phyloP scores from a whole-genome alignment of 768 basidiomycete genomes.

The Suillus spraguei region DNA sequence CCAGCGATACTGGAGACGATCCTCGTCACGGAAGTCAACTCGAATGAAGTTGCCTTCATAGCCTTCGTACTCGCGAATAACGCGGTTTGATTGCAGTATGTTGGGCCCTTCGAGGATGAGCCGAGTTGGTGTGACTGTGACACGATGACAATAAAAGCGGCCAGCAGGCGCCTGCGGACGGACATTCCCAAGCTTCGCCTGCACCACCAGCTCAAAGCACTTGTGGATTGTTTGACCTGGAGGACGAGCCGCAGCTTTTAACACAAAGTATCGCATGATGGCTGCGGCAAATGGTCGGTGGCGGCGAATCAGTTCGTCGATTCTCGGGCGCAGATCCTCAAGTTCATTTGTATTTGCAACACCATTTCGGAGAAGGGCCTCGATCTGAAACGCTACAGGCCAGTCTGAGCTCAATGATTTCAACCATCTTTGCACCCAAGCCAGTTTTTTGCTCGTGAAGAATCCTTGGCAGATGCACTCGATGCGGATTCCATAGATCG shows the following conservation, averaged over 20 bases:
- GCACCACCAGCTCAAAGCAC: conserved; percentile 47
- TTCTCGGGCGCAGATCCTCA: conserved; percentile 41
- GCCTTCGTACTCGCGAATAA: conserved; percentile 67
- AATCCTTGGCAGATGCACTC: conserved; percentile 53
- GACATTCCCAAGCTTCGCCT: conserved; percentile 19
- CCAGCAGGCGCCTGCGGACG: conserved; percentile 33
- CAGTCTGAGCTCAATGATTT: conserved; percentile 48
- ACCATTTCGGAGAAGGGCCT: conserved; percentile 65
- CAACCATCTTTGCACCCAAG: conserved; percentile 47
- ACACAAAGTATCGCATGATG: conserved; percentile 57
- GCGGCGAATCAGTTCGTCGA: conserved; percentile 42
- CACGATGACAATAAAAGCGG: conserved; percentile 69
- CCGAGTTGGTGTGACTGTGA: conserved; percentile 77
- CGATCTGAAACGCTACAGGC: conserved; percentile 77
- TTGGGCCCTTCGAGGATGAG: conserved; percentile 78
- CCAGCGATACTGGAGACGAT: conserved; percentile 74
- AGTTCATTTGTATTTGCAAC: conserved; percentile 65
- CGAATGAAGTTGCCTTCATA: conserved; percentile 74
- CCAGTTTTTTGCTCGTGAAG: conserved; percentile 51
- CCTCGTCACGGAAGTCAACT: conserved; percentile 86
- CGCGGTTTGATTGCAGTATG: conserved; percentile 74
- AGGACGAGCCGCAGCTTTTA: conserved; percentile 47
- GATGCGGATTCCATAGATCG: conserved; percentile 40
- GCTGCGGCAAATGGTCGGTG: conserved; percentile 43
- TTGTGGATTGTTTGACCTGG: conserved; percentile 42